Base-by-base conservation (phyloP, 2,329 filamentous ascomycete genomes). In the Aureobasidium zeae region DNA sequence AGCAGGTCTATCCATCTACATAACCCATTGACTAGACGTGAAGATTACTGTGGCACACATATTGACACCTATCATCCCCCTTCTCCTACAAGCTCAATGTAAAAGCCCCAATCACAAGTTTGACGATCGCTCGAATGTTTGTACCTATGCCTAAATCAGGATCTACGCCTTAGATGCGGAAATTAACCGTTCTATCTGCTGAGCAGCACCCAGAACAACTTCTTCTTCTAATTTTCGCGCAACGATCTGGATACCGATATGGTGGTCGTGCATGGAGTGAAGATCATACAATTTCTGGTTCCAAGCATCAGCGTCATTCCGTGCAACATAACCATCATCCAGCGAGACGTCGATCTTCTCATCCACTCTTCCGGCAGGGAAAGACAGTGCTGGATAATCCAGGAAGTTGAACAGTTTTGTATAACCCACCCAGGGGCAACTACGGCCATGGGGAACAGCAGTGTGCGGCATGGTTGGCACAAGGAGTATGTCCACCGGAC, bases 191-290 rank as follows among this genome's bases (percentile, higher is more conserved):
- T 91, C 84, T 3, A 93, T 71, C 44, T 74, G 73, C 61, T 78
- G 72, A 83, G 91, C 91, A 10, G 81, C 72, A 0, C 79, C 76
- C 31, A 93, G 64, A 0, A 91, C 84, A 66, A 87, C 89, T 64
- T 93, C 86, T 59, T 93, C 86, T 57, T 89, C 79, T 53, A 89
- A 66, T 16, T 84, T 70, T 35, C 80, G 71, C 1, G 85, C 85
- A 0, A 93, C 78, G 21, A 93, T 70, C 63, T 93, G 86, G 7
- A 94, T 77, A 0, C 77, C 86, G 1, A 91, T 82, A 0, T 86
- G 86, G 25, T 94, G 67, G 0, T 86, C 86, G 39, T 86, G 79
- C 86, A 94, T 94, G 36, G 75, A 76, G n/a, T 70, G 66, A 0
- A 83, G 77, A 57, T 94, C 76, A 59, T 94, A 94, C 10, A 71